Evolutionary conservation across 208 protist species (phyloP).

Genomic region (Trypanosomatidae sp.): DNA sequence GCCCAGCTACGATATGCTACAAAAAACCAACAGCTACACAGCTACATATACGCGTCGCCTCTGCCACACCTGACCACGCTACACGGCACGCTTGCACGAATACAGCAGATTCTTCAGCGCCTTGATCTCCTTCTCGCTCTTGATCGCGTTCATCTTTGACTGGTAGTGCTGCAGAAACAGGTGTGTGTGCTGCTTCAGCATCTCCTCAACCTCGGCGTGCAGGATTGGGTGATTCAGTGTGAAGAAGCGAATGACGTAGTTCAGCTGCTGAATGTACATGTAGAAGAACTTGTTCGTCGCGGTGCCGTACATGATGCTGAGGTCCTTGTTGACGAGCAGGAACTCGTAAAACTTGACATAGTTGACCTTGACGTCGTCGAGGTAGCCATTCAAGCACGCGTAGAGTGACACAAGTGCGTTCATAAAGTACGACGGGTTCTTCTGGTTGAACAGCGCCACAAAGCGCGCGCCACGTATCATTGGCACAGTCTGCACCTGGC

Average conservation of each 20-base stretch:
- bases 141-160: slow-evolving; percentile 82
- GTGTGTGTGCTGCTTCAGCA: slow-evolving; percentile 76
- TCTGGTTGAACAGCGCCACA: slow-evolving; percentile 79
- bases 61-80: slow-evolving; percentile 4
- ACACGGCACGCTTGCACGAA: slow-evolving; percentile 81
- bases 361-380: slow-evolving; percentile 78
- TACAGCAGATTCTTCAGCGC: slow-evolving; percentile 83
- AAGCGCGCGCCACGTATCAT: slow-evolving; percentile 80
- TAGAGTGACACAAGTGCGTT: slow-evolving; percentile 71
- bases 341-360: slow-evolving; percentile 87
- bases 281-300: slow-evolving; percentile 86
- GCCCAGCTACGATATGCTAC: neutral
- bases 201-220: slow-evolving; percentile 61
- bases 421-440: slow-evolving; percentile 77
- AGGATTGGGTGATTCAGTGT: slow-evolving; percentile 66
- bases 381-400: slow-evolving; percentile 70
- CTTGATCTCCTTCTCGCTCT: slow-evolving; percentile 79
- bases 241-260: slow-evolving; percentile 76
- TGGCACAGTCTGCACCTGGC: slow-evolving; percentile 55
- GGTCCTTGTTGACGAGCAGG: slow-evolving; percentile 74
- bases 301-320: slow-evolving; percentile 70
- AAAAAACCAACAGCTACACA: neutral
- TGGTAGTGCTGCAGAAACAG: slow-evolving; percentile 80
- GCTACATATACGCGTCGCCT: neutral
- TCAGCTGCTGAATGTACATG: slow-evolving; percentile 73